Base-by-base conservation (phyloP, 2,329 filamentous ascomycete species). In the Colletotrichum endophyticum region DNA sequence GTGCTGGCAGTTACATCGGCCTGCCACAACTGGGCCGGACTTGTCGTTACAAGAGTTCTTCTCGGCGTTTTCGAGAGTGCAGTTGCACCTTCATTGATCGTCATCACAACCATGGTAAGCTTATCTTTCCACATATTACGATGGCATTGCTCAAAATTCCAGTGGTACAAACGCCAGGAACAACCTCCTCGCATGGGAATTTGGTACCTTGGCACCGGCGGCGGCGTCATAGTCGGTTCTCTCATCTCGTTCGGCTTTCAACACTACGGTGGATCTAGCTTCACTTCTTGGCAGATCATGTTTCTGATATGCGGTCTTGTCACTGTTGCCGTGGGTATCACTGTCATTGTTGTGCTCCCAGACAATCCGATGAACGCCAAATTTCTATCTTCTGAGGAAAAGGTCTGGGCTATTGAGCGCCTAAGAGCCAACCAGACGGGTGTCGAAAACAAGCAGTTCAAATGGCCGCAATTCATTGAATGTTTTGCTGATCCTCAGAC, bases 341-440 rank as follows among this genome's bases (percentile, higher is more conserved):
- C 93, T 15, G 84, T 92, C 1, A 93, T 92, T 83, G 91, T 87
- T 85, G 87, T 87, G 59, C 86, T 94, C 13, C 73, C 73, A 13
- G 91, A 93, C 80, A 90, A 90, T 80, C 91, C 92, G 77, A 88
- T 93, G 34, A 81, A 87, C 0, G 89, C 89, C 0, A 89, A 89
- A 1, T 75, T 75, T 13, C 71, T 97, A 34, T 93, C 86, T 6
- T 89, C 93, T 53, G 88, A 92, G 53, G 94, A 96, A 78, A 91
- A 92, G 12, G 82, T 92, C 0, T 88, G 95, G 61, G 93, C 93
- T 0, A 86, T 96, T n/a, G 94, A 95, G 78, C 89, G 95, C 0
- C 91, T 96, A 6, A 88, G 94, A 0, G 88, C 91, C 30, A 96
- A 96, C 80, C 92, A 95, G 81, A 95, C 95, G 76, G 95, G 95